Conservation (phyloP, 768 basidiomycete genomes). For the Lactarius psammicola region DNA sequence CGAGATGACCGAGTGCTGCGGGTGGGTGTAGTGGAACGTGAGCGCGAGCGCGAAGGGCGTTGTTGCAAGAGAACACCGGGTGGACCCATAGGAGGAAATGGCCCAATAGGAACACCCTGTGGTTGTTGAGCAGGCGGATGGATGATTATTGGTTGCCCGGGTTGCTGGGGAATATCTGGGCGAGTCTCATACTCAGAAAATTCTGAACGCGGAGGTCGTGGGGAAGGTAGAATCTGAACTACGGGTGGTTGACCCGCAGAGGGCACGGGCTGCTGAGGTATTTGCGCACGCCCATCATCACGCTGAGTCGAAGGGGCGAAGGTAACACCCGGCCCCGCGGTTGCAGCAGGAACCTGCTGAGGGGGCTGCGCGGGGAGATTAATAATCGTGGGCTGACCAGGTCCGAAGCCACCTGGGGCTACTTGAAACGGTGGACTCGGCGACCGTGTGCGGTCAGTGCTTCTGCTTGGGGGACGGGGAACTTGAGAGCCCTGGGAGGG, state of each 20-base stretch:
- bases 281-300: neutral
- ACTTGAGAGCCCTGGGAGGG: slow-evolving; percentile 6
- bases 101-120: neutral
- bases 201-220: neutral
- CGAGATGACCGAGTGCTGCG: neutral
- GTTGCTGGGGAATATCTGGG: neutral
- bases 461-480: slow-evolving; percentile 3
- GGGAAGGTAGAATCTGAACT: neutral
- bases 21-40: neutral
- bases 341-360: neutral
- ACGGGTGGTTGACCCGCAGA: neutral
- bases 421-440: neutral
- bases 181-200: slow-evolving; percentile 9
- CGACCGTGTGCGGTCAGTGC: neutral
- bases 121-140: neutral
- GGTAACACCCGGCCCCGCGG: neutral
- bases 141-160: slow-evolving; percentile 17
- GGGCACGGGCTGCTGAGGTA: neutral
- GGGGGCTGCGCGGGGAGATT: slow-evolving; percentile 9
- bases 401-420: neutral
- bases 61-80: neutral
- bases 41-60: neutral
- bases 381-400: slow-evolving; percentile 14
- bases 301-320: slow-evolving; percentile 1
- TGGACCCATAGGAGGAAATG: neutral